phyloP scores from a whole-genome alignment of 345 rosid genomes.

The Aurinia saxatilis region DNA sequence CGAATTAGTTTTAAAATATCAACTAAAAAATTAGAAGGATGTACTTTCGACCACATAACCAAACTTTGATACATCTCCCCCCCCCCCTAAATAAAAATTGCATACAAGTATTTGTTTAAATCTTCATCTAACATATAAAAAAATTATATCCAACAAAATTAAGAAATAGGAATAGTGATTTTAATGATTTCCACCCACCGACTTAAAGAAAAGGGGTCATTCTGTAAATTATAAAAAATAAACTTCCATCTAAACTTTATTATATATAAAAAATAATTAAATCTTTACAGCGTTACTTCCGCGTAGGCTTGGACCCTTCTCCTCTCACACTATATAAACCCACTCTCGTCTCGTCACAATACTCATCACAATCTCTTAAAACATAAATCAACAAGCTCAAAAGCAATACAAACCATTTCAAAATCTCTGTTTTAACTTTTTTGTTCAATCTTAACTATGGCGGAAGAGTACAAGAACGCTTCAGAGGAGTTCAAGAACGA shows the following conservation, averaged over 20 bases:
- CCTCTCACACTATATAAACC: slow-evolving; percentile 18
- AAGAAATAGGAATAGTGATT: not conserved
- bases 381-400: no score
- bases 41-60: slow-evolving; percentile 8
- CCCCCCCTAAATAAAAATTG: not conserved
- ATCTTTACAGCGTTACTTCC: slow-evolving; percentile 26
- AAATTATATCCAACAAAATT: not conserved
- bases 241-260: not conserved
- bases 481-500: slow-evolving; percentile 4
- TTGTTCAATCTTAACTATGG: slow-evolving; percentile 29
- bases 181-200: slow-evolving; percentile 18
- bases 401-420: not conserved
- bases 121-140: not conserved
- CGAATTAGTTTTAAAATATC: not conserved
- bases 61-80: slow-evolving; percentile 10
- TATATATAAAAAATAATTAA: not conserved
- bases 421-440: not conserved
- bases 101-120: not conserved
- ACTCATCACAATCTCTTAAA: slow-evolving; percentile 16
- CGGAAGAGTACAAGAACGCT: slow-evolving; percentile 33
- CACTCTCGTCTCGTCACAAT: slow-evolving; percentile 8
- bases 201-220: slow-evolving; percentile 4
- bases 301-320: slow-evolving; percentile 24
- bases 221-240: not conserved
- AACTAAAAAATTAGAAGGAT: not conserved